Evolutionary conservation across 2,329 filamentous ascomycete species (phyloP).

Genomic region (Cadophora sp.): DNA sequence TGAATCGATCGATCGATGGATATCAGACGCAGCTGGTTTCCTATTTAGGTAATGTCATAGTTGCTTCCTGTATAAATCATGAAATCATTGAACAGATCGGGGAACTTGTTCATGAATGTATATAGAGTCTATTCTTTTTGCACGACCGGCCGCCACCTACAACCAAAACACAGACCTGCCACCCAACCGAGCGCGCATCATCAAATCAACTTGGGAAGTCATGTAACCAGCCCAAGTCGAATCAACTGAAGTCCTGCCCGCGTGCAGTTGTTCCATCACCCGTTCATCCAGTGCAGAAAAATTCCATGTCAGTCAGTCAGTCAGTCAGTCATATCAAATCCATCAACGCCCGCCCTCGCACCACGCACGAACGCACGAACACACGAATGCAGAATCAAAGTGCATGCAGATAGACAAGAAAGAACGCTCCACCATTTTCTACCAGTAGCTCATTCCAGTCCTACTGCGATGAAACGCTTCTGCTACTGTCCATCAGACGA

Average conservation of each 20-base stretch:
- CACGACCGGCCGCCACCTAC: not conserved
- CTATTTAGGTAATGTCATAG: not conserved
- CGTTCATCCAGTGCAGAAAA: not conserved
- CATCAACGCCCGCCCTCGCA: slow-evolving; percentile 13
- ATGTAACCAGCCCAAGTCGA: slow-evolving; percentile 9
- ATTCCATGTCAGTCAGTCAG: not conserved
- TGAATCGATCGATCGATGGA: too few relatives aligned
- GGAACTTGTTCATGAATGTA: not conserved
- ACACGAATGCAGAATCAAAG: not conserved
- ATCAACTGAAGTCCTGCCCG: not conserved
- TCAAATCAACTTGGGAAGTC: too few relatives aligned
- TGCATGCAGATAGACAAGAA: not conserved
- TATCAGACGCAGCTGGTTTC: not conserved
- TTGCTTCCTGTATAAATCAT: not conserved
- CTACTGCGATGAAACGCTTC: slow-evolving; percentile 1
- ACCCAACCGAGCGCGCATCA: not conserved
- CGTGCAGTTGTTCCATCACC: not conserved
- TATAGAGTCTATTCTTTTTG: slow-evolving; percentile 3
- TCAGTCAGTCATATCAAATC: slow-evolving; percentile 11
- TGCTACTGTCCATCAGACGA: slow-evolving; percentile 1
- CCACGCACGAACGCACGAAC: slow-evolving; percentile 1
- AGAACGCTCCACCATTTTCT: slow-evolving; percentile 9
- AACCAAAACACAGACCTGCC: not conserved
- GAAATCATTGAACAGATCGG: too few relatives aligned
- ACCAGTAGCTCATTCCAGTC: not conserved